Evolutionary conservation across 208 protist species (phyloP).

Genomic region (Sergeia podlipaevii): DNA sequence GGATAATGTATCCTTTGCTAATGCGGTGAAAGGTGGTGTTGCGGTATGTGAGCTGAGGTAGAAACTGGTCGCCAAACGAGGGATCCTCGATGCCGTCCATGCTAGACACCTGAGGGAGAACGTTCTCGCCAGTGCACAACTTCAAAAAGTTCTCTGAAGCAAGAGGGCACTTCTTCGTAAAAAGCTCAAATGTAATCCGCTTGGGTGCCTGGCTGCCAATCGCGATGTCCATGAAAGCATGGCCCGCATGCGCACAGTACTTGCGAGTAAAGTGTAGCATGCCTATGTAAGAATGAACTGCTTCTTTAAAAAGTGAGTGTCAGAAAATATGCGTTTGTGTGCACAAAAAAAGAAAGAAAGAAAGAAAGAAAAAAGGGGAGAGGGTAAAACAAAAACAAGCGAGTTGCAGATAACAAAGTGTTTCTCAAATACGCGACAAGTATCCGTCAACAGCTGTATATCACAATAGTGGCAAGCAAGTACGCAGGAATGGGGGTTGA

Average conservation of each 20-base stretch:
- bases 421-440: too few relatives aligned
- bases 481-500: too few relatives aligned
- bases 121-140: constrained; percentile 85
- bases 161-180: constrained; percentile 64
- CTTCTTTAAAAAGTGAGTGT: not conserved
- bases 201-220: constrained; percentile 45
- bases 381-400: constrained; percentile 2
- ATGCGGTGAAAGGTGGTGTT: constrained; percentile 92
- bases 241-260: constrained; percentile 18
- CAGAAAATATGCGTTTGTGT: constrained; percentile 5
- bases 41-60: constrained; percentile 90
- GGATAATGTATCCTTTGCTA: constrained; percentile 87
- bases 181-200: constrained; percentile 80
- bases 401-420: too few relatives aligned
- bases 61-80: constrained; percentile 70
- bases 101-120: constrained; percentile 51
- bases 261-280: too few relatives aligned
- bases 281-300: too few relatives aligned
- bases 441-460: too few relatives aligned
- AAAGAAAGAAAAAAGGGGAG: not conserved
- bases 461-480: too few relatives aligned
- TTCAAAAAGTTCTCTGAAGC: constrained; percentile 86
- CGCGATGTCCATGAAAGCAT: constrained; percentile 75
- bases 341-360: not conserved
- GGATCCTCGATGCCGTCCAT: constrained; percentile 56